Evolutionary conservation across 441 rosid genomes (phyloP).

Genomic region (Populus tomentosa): DNA sequence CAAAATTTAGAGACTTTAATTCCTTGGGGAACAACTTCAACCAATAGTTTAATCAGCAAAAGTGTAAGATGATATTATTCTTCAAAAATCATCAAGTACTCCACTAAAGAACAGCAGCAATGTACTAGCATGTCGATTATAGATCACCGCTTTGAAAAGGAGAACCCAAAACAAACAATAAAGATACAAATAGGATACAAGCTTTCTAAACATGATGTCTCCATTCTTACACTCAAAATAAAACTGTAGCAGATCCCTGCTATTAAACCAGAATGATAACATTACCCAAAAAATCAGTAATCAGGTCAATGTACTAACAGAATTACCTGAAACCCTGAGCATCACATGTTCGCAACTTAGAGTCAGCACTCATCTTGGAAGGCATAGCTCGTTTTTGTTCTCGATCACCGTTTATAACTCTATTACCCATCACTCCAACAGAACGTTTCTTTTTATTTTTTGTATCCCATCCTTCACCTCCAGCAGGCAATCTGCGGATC

Average conservation of each 20-base stretch:
- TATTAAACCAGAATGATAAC: background rate
- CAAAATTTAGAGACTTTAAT: background rate
- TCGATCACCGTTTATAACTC: constrained; percentile 59
- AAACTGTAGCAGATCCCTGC: background rate
- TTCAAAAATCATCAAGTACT: background rate
- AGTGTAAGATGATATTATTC: background rate
- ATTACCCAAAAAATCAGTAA: background rate
- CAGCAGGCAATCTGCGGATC: constrained; percentile 73
- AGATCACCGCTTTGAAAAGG: background rate
- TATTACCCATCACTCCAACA: constrained; percentile 64
- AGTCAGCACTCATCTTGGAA: constrained; percentile 27
- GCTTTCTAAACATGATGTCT: background rate
- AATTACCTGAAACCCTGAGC: constrained; percentile 68
- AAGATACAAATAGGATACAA: background rate
- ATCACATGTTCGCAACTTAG: constrained; percentile 62
- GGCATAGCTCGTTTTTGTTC: constrained; percentile 46
- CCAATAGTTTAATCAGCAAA: background rate
- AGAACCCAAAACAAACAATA: background rate
- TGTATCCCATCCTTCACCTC: constrained; percentile 92
- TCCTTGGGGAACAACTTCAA: background rate
- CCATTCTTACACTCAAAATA: background rate
- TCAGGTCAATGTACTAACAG: background rate
- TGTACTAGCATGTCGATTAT: background rate
- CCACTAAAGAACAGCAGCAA: background rate
- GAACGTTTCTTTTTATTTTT: constrained; percentile 91